phyloP scores from a whole-genome alignment of 2,329 filamentous ascomycete species.

The Balansia obtecta region DNA sequence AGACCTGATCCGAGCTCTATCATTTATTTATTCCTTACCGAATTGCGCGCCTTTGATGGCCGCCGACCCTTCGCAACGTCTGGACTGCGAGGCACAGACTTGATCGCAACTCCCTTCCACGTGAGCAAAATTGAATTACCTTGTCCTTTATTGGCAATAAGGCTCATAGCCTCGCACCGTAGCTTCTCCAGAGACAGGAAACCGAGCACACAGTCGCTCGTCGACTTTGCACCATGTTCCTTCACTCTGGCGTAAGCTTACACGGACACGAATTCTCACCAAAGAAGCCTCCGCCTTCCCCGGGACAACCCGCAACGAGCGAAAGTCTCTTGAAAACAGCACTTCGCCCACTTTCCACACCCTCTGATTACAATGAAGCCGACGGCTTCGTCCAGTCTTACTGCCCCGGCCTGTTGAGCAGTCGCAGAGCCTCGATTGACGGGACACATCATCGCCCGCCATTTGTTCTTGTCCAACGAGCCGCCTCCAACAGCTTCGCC shows the following conservation, averaged over 20 bases:
- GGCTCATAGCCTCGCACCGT: neutral
- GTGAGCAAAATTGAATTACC: neutral
- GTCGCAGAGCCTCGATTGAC: slow-evolving; percentile 3
- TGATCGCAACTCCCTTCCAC: neutral
- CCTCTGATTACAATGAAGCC: slow-evolving; percentile 10
- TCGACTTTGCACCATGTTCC: slow-evolving; percentile 32
- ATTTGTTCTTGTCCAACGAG: slow-evolving; percentile 13
- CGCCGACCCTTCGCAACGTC: too few relatives aligned
- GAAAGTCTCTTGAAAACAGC: slow-evolving; percentile 31
- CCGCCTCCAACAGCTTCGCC: slow-evolving; percentile 23
- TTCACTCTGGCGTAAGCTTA: slow-evolving; percentile 46
- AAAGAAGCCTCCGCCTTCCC: slow-evolving; percentile 16
- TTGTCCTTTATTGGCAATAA: neutral
- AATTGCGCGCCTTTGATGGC: too few relatives aligned
- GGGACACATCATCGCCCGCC: neutral
- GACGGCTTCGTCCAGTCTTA: slow-evolving; percentile 4
- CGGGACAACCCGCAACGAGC: slow-evolving; percentile 21
- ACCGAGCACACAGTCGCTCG: neutral
- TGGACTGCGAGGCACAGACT: neutral
- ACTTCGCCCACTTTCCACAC: slow-evolving; percentile 22
- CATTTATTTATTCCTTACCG: too few relatives aligned
- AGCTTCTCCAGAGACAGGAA: neutral
- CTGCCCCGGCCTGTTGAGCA: neutral
- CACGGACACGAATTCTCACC: slow-evolving; percentile 48
- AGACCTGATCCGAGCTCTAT: neutral